A percentile compares a stretch with the other conserved stretches of the same genome.
phyloP scores from a whole-genome alignment of 371 early-diverging fungal species.

The Batkoa obscura region DNA sequence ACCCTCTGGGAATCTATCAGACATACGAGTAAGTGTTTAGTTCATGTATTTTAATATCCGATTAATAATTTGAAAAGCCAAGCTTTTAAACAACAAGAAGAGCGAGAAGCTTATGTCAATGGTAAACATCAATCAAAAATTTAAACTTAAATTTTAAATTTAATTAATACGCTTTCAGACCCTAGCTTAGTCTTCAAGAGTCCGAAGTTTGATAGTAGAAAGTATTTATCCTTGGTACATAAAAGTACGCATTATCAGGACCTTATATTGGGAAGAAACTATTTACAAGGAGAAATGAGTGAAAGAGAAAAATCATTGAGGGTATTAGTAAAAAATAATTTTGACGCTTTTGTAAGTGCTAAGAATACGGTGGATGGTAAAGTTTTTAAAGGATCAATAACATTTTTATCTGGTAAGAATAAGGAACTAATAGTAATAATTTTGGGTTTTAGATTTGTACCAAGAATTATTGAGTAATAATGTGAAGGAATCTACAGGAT shows the following conservation, averaged over 20 bases:
- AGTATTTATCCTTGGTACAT: slow-evolving; percentile 70
- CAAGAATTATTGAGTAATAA: slow-evolving; percentile 73
- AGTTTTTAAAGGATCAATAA: neutral
- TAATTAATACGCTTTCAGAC: neutral
- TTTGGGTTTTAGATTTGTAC: slow-evolving; percentile 41
- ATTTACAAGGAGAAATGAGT: slow-evolving; percentile 47
- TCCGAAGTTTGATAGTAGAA: slow-evolving; percentile 42
- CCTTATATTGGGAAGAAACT: slow-evolving; percentile 46
- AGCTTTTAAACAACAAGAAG: neutral
- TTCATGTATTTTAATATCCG: neutral
- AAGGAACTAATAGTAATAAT: neutral
- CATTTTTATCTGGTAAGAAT: too few species aligned
- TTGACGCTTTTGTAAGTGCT: slow-evolving; percentile 89
- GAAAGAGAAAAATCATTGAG: slow-evolving; percentile 72
- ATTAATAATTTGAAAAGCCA: neutral
- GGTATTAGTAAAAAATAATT: slow-evolving; percentile 76
- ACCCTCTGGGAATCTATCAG: slow-evolving; percentile 3
- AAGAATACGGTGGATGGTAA: slow-evolving; percentile 82
- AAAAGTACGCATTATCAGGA: slow-evolving; percentile 61
- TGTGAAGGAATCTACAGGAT: slow-evolving; percentile 52
- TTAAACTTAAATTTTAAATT: neutral
- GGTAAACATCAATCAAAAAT: neutral
- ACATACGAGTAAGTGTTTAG: neutral
- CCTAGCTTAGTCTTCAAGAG: neutral
- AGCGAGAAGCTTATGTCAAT: neutral